Evolutionary conservation across 192 early-diverging fungal species (phyloP).

Genomic region (Rhizophagus clarus): DNA sequence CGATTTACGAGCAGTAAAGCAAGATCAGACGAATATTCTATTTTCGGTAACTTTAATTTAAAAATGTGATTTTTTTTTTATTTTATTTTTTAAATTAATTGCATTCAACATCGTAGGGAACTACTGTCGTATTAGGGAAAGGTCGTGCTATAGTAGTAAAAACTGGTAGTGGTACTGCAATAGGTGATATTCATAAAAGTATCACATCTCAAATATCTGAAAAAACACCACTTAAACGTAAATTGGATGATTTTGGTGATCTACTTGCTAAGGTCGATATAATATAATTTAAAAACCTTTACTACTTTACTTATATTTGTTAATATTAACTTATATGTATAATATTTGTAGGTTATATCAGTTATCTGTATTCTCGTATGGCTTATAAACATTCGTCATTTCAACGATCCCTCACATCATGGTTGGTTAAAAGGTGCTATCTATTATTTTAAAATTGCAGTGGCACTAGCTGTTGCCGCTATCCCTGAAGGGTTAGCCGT

Average conservation of each 20-base stretch:
- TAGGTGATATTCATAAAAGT: constrained; percentile 90
- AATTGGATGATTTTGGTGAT: constrained; percentile 96
- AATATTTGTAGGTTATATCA: constrained; percentile 58
- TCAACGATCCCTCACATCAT: constrained; percentile 83
- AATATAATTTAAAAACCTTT: background rate
- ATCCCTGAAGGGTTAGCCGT: constrained; percentile 99
- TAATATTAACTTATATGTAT: constrained; percentile 47
- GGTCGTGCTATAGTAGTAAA: constrained; percentile 83
- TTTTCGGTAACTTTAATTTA: constrained; percentile 69
- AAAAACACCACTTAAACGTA: constrained; percentile 94
- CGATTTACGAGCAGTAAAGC: constrained; percentile 82
- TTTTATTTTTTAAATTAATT: constrained; percentile 57
- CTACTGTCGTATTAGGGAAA: constrained; percentile 91
- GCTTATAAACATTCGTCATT: constrained; percentile 98
- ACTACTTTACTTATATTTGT: constrained; percentile 26
- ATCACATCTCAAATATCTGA: constrained; percentile 85
- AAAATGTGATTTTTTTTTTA: constrained; percentile 63
- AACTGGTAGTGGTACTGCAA: constrained; percentile 88
- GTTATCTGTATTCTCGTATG: constrained; percentile 96
- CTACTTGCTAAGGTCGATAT: constrained; percentile 66
- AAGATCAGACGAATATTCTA: constrained; percentile 96
- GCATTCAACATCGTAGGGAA: constrained; percentile 64
- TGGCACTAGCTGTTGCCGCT: constrained; percentile 96
- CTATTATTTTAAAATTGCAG: constrained; percentile 99
- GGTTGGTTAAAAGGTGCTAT: constrained; percentile 95